Evolutionary conservation across 129 eudicot species (phyloP).

Genomic region (Ambrosia artemisiifolia): DNA sequence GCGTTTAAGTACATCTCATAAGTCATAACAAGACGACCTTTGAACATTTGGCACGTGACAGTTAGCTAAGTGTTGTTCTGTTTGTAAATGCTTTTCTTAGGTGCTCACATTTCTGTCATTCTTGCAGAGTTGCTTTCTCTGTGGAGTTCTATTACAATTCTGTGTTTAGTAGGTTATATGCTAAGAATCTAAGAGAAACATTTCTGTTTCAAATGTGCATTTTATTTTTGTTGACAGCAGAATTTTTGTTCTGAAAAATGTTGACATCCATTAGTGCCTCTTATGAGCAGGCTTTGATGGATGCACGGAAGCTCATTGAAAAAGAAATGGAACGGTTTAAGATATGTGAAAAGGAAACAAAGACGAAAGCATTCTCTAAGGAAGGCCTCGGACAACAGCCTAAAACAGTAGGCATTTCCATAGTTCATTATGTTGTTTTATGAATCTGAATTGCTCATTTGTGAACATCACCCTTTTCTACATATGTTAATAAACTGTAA

Average conservation of each 20-base stretch:
- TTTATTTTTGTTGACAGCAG: constrained; percentile 43
- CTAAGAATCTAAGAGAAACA: too few relatives aligned
- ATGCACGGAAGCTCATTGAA: constrained; percentile 87
- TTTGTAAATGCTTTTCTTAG: not conserved
- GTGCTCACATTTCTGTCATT: not conserved
- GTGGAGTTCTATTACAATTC: constrained; percentile 10
- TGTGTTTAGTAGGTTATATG: not conserved
- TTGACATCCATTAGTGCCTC: constrained; percentile 99
- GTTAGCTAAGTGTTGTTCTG: not conserved
- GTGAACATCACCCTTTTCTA: constrained; percentile 3
- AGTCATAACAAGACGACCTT: too few relatives aligned
- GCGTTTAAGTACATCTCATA: too few relatives aligned
- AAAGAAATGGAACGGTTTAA: constrained; percentile 95
- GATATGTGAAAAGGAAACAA: constrained; percentile 93
- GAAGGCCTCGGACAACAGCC: constrained; percentile 98
- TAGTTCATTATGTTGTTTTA: constrained; percentile 11
- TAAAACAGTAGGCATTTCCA: constrained; percentile 58
- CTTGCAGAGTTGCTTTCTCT: not conserved
- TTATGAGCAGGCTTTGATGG: constrained; percentile 99
- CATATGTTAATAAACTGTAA: not conserved
- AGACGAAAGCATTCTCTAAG: constrained; percentile 95
- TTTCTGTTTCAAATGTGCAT: not conserved
- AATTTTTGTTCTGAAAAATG: constrained; percentile 44
- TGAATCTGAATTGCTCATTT: constrained; percentile 2
- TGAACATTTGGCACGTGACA: too few relatives aligned